Percentiles rank a stretch among this genome's conserved stretches.
These are phyloP conservation scores for Fusarium veterinarium DNA, from an alignment of 2,329 filamentous ascomycete species.

Conservation along the genomic window DNA sequence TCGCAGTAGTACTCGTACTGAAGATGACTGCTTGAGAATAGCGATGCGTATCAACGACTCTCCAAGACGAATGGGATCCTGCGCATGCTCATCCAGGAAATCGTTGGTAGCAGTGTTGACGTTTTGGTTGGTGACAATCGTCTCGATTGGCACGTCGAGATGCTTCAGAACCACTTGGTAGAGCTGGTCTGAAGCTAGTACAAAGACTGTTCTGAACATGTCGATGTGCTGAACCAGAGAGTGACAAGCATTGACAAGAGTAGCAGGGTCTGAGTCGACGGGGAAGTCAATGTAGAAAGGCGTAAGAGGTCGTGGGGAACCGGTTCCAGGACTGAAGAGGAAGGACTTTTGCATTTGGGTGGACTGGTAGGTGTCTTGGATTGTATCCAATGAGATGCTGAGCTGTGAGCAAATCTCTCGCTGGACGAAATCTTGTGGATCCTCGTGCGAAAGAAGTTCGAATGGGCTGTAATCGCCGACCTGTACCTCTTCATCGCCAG, in stretches of 20 bases:
- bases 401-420: background rate
- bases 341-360: slow-evolving; percentile 8
- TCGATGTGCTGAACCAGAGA: background rate
- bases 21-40: slow-evolving; percentile 10
- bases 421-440: background rate
- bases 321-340: slow-evolving; percentile 6
- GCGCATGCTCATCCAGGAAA: background rate
- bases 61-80: background rate
- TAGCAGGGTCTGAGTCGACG: background rate
- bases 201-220: slow-evolving; percentile 22
- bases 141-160: background rate
- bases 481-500: background rate
- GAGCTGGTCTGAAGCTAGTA: background rate
- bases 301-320: background rate
- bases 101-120: slow-evolving; percentile 1
- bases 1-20: slow-evolving; percentile 21
- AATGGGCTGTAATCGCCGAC: background rate
- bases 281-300: slow-evolving; percentile 17
- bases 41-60: background rate
- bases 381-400: accelerated
- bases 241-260: background rate
- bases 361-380: background rate
- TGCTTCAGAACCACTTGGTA: slow-evolving; percentile 11
- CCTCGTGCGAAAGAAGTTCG: background rate
- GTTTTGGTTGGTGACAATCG: background rate